Conservation (phyloP, 2,329 filamentous ascomycete species). For the Hymenoscyphus albidus region DNA sequence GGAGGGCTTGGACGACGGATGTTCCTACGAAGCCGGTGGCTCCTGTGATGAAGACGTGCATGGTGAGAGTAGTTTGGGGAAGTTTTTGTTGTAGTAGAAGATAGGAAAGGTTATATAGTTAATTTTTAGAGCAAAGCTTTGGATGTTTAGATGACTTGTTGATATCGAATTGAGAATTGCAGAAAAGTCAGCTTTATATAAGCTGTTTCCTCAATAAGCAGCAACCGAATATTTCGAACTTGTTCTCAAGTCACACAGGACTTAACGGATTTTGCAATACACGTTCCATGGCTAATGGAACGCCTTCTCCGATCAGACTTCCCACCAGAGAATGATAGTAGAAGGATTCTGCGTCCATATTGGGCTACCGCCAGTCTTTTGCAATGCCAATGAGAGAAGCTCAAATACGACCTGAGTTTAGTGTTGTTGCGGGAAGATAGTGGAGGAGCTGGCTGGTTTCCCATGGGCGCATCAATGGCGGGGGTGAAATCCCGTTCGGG, state of each 20-base stretch:
- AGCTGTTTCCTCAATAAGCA: background rate
- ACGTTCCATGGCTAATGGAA: background rate
- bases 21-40: constrained; percentile 43
- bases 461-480: background rate
- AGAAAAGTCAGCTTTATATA: background rate
- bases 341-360: no score
- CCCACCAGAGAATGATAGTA: background rate
- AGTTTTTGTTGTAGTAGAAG: background rate
- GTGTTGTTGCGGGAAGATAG: background rate
- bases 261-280: background rate
- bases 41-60: constrained; percentile 41
- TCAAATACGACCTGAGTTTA: background rate
- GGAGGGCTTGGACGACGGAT: constrained; percentile 38
- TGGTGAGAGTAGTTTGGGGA: background rate
- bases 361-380: no score
- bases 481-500: background rate
- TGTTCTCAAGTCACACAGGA: background rate
- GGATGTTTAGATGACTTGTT: background rate
- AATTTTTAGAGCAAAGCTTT: background rate
- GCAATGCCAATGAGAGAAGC: background rate
- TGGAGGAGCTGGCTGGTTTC: background rate
- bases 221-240: background rate
- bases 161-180: background rate
- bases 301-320: background rate
- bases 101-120: background rate